phyloP scores from a whole-genome alignment of 768 basidiomycete species.

The Tubosaeta brunneosetosa region DNA sequence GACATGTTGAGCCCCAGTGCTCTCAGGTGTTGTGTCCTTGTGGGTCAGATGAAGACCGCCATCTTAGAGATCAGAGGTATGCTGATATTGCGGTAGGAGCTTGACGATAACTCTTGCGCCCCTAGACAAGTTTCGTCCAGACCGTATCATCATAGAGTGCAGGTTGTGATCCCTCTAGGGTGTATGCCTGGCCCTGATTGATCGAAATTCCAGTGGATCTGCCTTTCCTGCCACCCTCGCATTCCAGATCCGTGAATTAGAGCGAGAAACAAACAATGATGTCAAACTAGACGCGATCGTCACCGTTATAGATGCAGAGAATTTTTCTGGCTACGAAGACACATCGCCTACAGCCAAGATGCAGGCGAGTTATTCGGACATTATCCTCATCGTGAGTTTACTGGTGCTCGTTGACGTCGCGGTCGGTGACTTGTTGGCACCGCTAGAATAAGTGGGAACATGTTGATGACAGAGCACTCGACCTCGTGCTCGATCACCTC shows the following conservation, averaged over 20 bases:
- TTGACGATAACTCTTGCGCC: background rate
- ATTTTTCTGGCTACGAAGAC: constrained; percentile 92
- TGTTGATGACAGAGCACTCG: constrained; percentile 71
- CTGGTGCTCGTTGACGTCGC: background rate
- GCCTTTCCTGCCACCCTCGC: constrained; percentile 95
- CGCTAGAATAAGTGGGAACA: constrained; percentile 87
- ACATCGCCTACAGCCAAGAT: constrained; percentile 87
- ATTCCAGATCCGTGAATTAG: constrained; percentile 89
- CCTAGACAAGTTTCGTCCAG: constrained; percentile 75
- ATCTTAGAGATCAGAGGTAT: constrained; percentile 81
- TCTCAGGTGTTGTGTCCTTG: constrained; percentile 83
- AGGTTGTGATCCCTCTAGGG: constrained; percentile 49
- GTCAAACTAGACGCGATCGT: constrained; percentile 86
- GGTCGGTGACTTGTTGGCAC: constrained; percentile 4
- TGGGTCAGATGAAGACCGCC: constrained; percentile 92
- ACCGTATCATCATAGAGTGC: constrained; percentile 93
- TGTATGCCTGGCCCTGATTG: background rate
- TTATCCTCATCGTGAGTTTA: constrained; percentile 71
- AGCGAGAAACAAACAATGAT: constrained; percentile 67
- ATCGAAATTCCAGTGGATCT: constrained; percentile 57
- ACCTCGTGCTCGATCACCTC: constrained; percentile 81
- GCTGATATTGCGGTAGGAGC: background rate
- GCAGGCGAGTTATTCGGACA: constrained; percentile 93
- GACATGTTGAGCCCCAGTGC: background rate
- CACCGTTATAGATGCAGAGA: constrained; percentile 88